Evolutionary conservation across 805 yeast genomes (phyloP), one percentile per base, ranked within the genome.

Genomic region (Maudiozyma saulgeensis): DNA sequence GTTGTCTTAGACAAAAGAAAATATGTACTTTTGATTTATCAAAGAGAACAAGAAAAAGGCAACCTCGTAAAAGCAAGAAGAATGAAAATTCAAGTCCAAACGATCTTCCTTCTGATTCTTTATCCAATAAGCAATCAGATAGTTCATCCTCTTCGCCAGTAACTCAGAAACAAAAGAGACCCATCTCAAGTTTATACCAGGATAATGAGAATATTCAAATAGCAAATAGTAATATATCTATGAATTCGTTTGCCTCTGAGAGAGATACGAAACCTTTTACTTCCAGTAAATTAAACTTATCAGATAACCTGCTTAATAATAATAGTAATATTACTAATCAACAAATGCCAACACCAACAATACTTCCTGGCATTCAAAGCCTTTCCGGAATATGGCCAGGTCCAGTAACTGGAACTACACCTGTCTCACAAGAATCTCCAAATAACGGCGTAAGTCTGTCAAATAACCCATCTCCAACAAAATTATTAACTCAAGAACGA

Each of bases 21-120:
- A 65, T 64, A 34, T 89, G 97, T 67, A 81, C 80, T 51, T 79
- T 84, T 48, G 88, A 86, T 55, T 60, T 78, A 15, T 74, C 78
- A 16, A 84, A 79, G 47, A 69, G 81, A 9, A 72, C 82, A 41
- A 79, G 83, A 56, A 67, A 64, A 48, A 63, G 68, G 49, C 43
- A 43, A 23, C 12, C 42, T 7, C 45, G 43, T 25, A 42, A 32
- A 23, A 35, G 8, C 15, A 35, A 35, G 15, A 35, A 9, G n/a
- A n/a, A 44, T 6, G 47, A 37, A 19, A 13, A 26, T 15, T 8
- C 34, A 41, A 34, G 6, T 21, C 23, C 16, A 4, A 34, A 39
- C 5, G 26, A 23, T 2, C 12, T 25, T 1, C 25, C 8, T 26
- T 23, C 42, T 6, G 25, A 18, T 11, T 4, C 34, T 4, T 12